Evolutionary conservation across 2,329 filamentous ascomycete genomes (phyloP), one percentile per base, ranked within the genome.

Genomic region (Neofusicoccum cordaticola): DNA sequence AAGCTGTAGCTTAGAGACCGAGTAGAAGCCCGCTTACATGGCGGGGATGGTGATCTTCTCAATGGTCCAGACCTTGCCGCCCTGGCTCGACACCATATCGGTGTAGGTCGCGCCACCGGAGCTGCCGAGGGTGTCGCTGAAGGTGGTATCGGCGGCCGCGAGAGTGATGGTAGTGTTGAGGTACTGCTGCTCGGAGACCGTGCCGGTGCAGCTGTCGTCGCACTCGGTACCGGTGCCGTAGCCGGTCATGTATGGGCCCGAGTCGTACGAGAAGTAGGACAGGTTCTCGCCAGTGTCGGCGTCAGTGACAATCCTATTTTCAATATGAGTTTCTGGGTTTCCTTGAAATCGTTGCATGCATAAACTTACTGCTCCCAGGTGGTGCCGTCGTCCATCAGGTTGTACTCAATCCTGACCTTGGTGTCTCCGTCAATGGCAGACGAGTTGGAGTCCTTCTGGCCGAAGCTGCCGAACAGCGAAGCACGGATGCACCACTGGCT

Each of bases 401-500:
- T 64, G 67, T 74, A 74, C 57, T 72, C 67, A 53, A 75, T 75
- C 48, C 66, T 65, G 22, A 75, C 66, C 74, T 81, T 77, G 66
- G 77, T 67, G 63, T 67, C 67, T 2, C 68, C 70, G 22, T 64
- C 68, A 19, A 73, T 74, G 64, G 62, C 31, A 0, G 48, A 53
- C 6, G 66, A 27, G 4, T 44, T 37, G 65, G 70, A 71, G 37
- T 79, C 75, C 1, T 77, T 65, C 70, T 81, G 79, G 1, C 78
- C 79, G 52, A 80, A 81, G 17, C 67, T 72, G 13, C 78, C 78
- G 65, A 81, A 80, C 3, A 80, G 64, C 42, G 71, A 74, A 15
- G 76, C 76, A 2, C 78, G 74, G 7, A 80, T 74, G 67, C 76
- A 81, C 77, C 77, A 81, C 68, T 81, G 71, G 4, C 76, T 78